Base-by-base conservation (phyloP, 306 rosid species). In the Vachellia pachyceras region DNA sequence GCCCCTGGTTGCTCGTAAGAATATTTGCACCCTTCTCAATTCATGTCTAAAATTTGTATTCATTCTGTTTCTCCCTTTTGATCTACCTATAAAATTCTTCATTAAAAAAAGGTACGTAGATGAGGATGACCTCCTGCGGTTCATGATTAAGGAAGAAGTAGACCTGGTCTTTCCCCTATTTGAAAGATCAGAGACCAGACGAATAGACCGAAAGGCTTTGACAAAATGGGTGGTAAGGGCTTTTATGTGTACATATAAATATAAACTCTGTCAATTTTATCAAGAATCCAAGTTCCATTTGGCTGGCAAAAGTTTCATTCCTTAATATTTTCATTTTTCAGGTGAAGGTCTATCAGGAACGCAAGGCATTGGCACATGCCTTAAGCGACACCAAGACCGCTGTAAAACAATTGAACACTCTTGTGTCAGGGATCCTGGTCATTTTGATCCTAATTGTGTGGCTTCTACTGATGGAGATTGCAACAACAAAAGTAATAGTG, bases 371-470 rank as follows among this genome's bases (percentile, higher is more conserved):
- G 72, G 94, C 94, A 36, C 98, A 95, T 73, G 86, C 99, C 78
- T 82, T 95, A 84, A 85, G 79, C 2, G 99, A 95, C 87, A 90
- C 99, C 13, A 95, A 91, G 87, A 95, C 99, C 22, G 97, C 99
- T 0, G 94, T 95, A 23, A 93, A 86, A 64, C 98, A 95, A 80
- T 77, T 95, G 76, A 85, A 89, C 89, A 92, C 91, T 75, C 94
- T 95, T 36, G 94, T 91, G 47, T 78, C 93, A 0, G 87, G 46
- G 65, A 46, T 91, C 78, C 73, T 91, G 23, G 67, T 88, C 10
- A 42, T 93, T 69, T 84, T 89, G 72, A 85, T 88, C 39, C 50
- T 88, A 73, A 20, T 91, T 60, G 80, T 93, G 55, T 93, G 97
- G 99, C 97, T 93, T 84, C 85, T 95, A 23, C 89, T 93, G 80